phyloP scores from a whole-genome alignment of 2,329 filamentous ascomycete genomes.

The Aureobasidium sp. region DNA sequence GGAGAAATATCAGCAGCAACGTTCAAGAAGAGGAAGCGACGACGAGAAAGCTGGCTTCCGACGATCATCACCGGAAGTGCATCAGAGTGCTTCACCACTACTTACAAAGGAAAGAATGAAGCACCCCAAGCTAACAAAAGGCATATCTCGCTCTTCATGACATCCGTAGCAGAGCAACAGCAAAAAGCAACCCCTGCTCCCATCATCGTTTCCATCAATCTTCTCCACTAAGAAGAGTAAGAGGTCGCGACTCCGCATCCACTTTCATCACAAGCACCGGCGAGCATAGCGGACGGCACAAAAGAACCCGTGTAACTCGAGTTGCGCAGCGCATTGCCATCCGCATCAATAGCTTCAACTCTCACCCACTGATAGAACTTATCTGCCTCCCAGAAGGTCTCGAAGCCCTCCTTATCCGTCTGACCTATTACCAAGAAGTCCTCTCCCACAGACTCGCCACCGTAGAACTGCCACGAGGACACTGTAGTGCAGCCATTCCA shows the following conservation, averaged over 20 bases:
- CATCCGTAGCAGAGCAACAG: neutral
- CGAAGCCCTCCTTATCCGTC: conserved; percentile 18
- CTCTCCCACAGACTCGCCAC: conserved; percentile 15
- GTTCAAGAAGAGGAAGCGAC: no score
- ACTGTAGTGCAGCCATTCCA: conserved; percentile 41
- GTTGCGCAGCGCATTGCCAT: conserved; percentile 20
- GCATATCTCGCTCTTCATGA: neutral
- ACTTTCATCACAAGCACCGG: neutral
- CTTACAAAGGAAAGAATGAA: neutral
- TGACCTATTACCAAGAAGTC: conserved; percentile 16
- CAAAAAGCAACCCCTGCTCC: neutral
- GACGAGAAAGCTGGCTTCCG: no score
- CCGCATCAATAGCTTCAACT: conserved; percentile 19
- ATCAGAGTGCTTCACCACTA: no score
- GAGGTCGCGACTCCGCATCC: conserved; percentile 8
- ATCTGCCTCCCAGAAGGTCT: conserved; percentile 19
- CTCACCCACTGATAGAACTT: conserved; percentile 18
- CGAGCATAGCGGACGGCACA: conserved; percentile 13
- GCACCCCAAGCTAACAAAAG: neutral
- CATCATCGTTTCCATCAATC: neutral
- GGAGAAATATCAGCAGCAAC: no score
- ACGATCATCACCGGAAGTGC: no score
- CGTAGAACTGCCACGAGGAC: conserved; percentile 41
- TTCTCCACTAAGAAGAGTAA: conserved; percentile 2
- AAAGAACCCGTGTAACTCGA: conserved; percentile 21